Base-by-base conservation (phyloP, 2,329 filamentous ascomycete genomes). In the Fusarium sp. region DNA sequence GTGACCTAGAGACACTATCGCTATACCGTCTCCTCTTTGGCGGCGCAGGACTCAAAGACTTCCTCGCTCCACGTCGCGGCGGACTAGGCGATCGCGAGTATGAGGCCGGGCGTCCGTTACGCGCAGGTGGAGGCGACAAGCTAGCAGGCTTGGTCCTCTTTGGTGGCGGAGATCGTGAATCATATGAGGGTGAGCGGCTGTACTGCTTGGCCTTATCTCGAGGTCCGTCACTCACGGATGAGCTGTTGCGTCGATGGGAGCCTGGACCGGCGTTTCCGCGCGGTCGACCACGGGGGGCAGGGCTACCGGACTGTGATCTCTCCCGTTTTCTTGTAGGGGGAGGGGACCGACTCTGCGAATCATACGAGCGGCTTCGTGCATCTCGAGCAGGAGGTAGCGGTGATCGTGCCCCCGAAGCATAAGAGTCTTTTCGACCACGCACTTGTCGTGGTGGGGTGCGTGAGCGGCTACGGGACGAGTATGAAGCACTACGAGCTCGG, bases 401-500 rank as follows among this genome's bases (percentile, higher is more conserved):
- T 15, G 71, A 74, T 10, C 62, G 65, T 57, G 63, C 68, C 51
- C 62, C 61, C 6, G 72, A 74, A 40, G 46, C 55, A 46, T 68
- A 71, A 4, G 72, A 71, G n/a, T 53, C 60, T 22, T 66, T 68
- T 25, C 66, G 68, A 22, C 57, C 69, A 43, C 69, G 64, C 22
- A 49, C 65, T 55, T 67, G 70, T 32, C 65, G 71, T n/a, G 71
- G 65, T 3, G 72, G 71, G 7, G 73, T 73, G 15, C 65, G 77
- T 6, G 78, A 78, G 20, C 75, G 71, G 47, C 75, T 76, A 60
- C 74, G 72, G 13, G 77, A 78, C 50, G 73, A 76, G 52, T 76
- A 76, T 7, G 76, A 77, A 19, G 55, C 71, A 39, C 75, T 77
- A 25, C 74, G 69, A 39, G 72, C 68, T 43, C 75, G 71, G 3